phyloP scores from a whole-genome alignment of 257 asterid species.

The Fraxinus americana region DNA sequence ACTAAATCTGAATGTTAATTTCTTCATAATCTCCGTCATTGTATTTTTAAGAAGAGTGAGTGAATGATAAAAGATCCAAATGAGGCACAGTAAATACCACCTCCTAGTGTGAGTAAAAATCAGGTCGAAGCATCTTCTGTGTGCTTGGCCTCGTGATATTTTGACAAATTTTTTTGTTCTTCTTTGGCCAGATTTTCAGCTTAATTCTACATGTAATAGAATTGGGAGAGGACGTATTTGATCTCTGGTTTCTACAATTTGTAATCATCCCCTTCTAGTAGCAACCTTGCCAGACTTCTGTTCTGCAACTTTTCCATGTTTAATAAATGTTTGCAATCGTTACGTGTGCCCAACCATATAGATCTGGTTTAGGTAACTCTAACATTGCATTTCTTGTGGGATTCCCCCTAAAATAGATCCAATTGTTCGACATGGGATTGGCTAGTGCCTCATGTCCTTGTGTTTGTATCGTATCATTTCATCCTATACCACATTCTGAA shows the following conservation, averaged over 20 bases:
- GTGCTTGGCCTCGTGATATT: neutral
- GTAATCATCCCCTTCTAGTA: neutral
- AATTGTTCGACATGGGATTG: neutral
- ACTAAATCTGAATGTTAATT: neutral
- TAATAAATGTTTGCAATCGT: slow-evolving; percentile 12
- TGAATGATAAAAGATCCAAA: neutral
- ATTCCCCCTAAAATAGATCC: neutral
- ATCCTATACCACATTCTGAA: slow-evolving; percentile 3
- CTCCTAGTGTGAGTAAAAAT: neutral
- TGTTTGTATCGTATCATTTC: slow-evolving; percentile 20
- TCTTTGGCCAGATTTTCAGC: neutral
- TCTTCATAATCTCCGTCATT: neutral
- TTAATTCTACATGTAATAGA: neutral
- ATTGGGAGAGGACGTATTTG: neutral
- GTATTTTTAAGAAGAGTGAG: neutral
- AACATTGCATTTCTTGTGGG: too few relatives aligned
- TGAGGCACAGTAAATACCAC: neutral
- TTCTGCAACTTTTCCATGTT: slow-evolving; percentile 9
- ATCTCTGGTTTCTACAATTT: neutral
- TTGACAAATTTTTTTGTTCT: neutral
- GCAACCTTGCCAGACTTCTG: neutral
- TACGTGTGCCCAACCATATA: neutral
- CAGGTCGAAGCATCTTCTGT: neutral
- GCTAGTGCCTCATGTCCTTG: neutral
- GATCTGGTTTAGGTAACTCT: too few relatives aligned